Evolutionary conservation across 176 grass and related monocot species (phyloP).

Genomic region (barley (Hordeum vulgare)): DNA sequence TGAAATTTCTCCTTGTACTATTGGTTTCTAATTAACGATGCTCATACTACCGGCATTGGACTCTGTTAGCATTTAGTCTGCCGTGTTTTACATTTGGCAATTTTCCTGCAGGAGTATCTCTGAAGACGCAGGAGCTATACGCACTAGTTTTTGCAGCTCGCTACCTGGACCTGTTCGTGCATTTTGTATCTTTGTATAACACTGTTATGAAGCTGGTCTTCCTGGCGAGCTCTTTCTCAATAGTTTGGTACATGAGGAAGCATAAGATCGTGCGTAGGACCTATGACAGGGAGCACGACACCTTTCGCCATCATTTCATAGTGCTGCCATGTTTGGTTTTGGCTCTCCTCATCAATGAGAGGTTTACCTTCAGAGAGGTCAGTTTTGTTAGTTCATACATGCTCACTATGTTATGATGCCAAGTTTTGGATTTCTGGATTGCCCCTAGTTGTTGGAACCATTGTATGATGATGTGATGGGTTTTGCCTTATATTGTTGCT

Average conservation of each 20-base stretch:
- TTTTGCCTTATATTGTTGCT: neutral
- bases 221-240: conserved; percentile 85
- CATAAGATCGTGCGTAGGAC: conserved; percentile 92
- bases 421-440: neutral
- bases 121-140: conserved; percentile 96
- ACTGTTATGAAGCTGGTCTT: conserved; percentile 93
- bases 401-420: neutral
- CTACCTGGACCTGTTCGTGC: conserved; percentile 81
- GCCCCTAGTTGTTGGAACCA: neutral
- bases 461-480: neutral
- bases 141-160: conserved; percentile 87
- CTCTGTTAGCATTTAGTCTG: neutral
- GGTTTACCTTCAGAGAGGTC: conserved; percentile 83
- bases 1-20: neutral
- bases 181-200: conserved; percentile 77
- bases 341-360: conserved; percentile 83
- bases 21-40: neutral
- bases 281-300: conserved; percentile 88
- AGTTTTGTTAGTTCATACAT: conserved; percentile 5
- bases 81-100: neutral
- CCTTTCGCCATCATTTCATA: conserved; percentile 76
- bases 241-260: conserved; percentile 88
- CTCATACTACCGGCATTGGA: neutral
- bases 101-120: conserved; percentile 64
- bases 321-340: conserved; percentile 68